A percentile compares a stretch with the other conserved stretches of the same genome.
Evolutionary conservation across 1,139 yeast species (phyloP).

Genomic region (Petasospora fabianii): DNA sequence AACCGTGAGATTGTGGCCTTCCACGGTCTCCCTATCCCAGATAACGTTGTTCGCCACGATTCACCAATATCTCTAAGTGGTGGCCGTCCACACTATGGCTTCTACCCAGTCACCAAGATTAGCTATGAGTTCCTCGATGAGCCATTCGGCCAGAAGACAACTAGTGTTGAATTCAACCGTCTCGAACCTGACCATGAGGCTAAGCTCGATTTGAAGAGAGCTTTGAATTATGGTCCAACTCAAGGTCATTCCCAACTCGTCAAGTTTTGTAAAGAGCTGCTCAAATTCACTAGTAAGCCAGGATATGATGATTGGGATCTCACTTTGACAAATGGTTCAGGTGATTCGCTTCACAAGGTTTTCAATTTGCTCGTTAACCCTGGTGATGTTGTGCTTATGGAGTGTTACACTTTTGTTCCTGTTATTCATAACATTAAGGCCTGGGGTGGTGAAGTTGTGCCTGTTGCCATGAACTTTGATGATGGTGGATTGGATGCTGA

Average conservation of each 20-base stretch:
- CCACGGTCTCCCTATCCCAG: constrained; percentile 33
- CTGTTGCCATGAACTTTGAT: constrained; percentile 41
- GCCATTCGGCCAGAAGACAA: constrained; percentile 29
- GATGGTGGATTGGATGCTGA: constrained; percentile 47
- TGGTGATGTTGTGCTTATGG: constrained; percentile 54
- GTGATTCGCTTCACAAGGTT: constrained; percentile 60
- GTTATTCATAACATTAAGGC: constrained; percentile 41
- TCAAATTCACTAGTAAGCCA: constrained; percentile 43
- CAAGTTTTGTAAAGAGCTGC: constrained; percentile 40
- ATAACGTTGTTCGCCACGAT: constrained; percentile 39
- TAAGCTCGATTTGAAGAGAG: constrained; percentile 39
- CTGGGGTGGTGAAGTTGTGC: constrained; percentile 48
- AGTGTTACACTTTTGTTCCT: constrained; percentile 60
- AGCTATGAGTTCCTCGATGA: constrained; percentile 40
- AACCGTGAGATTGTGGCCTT: constrained; percentile 18
- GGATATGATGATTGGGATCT: constrained; percentile 50
- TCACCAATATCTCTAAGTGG: constrained; percentile 45
- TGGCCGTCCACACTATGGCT: constrained; percentile 57
- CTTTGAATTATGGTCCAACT: constrained; percentile 46
- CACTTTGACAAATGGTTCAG: constrained; percentile 54
- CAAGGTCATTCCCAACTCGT: constrained; percentile 41
- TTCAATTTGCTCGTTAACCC: constrained; percentile 51
- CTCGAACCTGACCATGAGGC: constrained; percentile 21
- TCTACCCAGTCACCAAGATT: constrained; percentile 52
- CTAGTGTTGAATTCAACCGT: constrained; percentile 9